Evolutionary conservation across 257 asterid genomes (phyloP), one percentile per base, ranked within the genome.

Genomic region (Apocynum venetum): DNA sequence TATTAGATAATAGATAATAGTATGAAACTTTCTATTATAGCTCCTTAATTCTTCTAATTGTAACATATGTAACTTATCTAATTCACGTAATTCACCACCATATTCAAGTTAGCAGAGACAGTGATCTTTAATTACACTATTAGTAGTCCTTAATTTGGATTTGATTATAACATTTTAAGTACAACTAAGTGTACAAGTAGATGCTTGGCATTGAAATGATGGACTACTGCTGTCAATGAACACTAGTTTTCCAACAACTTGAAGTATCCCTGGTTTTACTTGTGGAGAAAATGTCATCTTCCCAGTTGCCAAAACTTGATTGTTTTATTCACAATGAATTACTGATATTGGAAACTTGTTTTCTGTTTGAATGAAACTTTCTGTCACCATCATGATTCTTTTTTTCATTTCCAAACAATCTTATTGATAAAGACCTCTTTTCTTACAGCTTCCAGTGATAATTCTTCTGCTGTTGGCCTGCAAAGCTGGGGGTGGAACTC

Each of bases 401-500:
- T 52, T 55, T 48, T 52, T 72, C 44, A 19, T 36, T 71, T 49
- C 10, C 13, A 35, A 11, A 8, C 19, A 46, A 47, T 49, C 15
- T 71, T 11, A 5, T 13, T 72, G 71, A 53, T 51, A 76, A 68
- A 41, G 25, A 15, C 67, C 64, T 38, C 46, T 19, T 44, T 53
- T 56, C 43, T 60, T 43, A 63, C 94, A 89, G 94, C 81, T 64
- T 25, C 84, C 59, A 48, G 20, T 49, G 75, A 76, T 67, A 63
- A 75, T 47, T 84, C 90, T 35, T 78, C 82, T 4, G 85, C 77
- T 12, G 75, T 78, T 77, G 76, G 82, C 57, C 67, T 80, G 80
- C 76, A 43, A 71, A 73, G 68, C 36, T 80, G 82, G 85, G 73
- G 80, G 53, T 68, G 87, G 94, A 89, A 46, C 76, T 73, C 78